Evolutionary conservation across 352 stramenopile genomes (phyloP).

Genomic region (Aphanomyces euteiches): DNA sequence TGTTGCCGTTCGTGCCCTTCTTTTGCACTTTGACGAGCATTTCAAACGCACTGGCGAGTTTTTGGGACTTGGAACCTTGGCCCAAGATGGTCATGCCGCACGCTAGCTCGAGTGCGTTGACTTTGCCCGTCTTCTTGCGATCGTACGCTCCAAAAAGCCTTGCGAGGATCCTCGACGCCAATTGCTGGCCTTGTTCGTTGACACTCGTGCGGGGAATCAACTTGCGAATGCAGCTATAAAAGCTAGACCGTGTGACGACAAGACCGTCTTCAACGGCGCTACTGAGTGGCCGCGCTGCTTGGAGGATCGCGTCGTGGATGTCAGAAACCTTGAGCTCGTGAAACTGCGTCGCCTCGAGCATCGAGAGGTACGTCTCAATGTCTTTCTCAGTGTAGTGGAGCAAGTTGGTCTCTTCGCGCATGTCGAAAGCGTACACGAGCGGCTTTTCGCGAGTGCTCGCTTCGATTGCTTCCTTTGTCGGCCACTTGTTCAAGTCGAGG

Average conservation of each 20-base stretch:
- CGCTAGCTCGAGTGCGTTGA: conserved; percentile 80
- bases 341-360: conserved; percentile 78
- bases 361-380: conserved; percentile 81
- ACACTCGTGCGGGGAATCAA: conserved; percentile 63
- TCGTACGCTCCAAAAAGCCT: conserved; percentile 85
- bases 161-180: conserved; percentile 76
- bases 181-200: conserved; percentile 77
- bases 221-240: conserved; percentile 84
- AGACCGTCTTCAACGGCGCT: conserved; percentile 35
- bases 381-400: conserved; percentile 80
- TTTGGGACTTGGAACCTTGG: conserved; percentile 82
- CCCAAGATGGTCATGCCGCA: conserved; percentile 83
- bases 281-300: conserved; percentile 57
- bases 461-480: conserved; percentile 81
- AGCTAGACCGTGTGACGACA: conserved; percentile 69
- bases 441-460: conserved; percentile 83
- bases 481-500: conserved; percentile 94
- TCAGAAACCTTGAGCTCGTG: conserved; percentile 63
- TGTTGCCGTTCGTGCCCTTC: conserved; percentile 19
- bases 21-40: conserved; percentile 78
- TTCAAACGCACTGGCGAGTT: conserved; percentile 80
- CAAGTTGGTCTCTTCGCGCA: conserved; percentile 79
- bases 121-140: conserved; percentile 69
- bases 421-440: conserved; percentile 81
- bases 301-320: conserved; percentile 73